A percentile compares a stretch with the other conserved stretches of the same genome.
phyloP scores from a whole-genome alignment of 805 yeast genomes.

The Scheffersomyces ergatensis region DNA sequence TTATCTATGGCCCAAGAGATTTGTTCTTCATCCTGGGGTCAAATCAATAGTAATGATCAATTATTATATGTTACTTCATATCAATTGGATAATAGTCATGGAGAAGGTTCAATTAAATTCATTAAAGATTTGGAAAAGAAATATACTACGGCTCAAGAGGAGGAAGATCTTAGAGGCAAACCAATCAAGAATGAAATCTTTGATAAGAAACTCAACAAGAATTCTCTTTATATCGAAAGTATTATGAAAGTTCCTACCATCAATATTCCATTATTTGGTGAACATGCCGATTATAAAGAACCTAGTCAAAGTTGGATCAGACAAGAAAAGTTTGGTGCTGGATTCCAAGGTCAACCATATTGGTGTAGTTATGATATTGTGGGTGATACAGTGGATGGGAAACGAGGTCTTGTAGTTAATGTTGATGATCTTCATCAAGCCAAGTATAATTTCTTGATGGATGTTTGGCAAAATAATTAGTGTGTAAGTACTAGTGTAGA shows the following conservation, averaged over 20 bases:
- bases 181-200: constrained; percentile 1
- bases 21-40: constrained; percentile 39
- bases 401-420: constrained; percentile 16
- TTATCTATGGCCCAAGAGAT: constrained; percentile 24
- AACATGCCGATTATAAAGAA: constrained; percentile 14
- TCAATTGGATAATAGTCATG: constrained; percentile 18
- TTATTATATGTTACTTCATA: constrained; percentile 31
- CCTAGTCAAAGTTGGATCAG: constrained; percentile 26
- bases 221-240: constrained; percentile 21
- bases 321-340: constrained; percentile 12
- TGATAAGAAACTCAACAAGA: constrained; percentile 10
- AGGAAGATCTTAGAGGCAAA: constrained; percentile 1
- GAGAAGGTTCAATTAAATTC: neutral
- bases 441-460: constrained; percentile 16
- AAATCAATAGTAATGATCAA: constrained; percentile 14
- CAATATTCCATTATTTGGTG: constrained; percentile 8
- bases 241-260: constrained; percentile 24
- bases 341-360: constrained; percentile 14
- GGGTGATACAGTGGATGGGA: constrained; percentile 18
- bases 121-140: constrained; percentile 1
- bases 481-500: too few species aligned
- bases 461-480: constrained; percentile 18
- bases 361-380: constrained; percentile 36
- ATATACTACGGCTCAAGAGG: neutral
- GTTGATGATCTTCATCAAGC: constrained; percentile 9